Base-by-base conservation (phyloP, 805 yeast species). In the Jamesozyma gamospora region DNA sequence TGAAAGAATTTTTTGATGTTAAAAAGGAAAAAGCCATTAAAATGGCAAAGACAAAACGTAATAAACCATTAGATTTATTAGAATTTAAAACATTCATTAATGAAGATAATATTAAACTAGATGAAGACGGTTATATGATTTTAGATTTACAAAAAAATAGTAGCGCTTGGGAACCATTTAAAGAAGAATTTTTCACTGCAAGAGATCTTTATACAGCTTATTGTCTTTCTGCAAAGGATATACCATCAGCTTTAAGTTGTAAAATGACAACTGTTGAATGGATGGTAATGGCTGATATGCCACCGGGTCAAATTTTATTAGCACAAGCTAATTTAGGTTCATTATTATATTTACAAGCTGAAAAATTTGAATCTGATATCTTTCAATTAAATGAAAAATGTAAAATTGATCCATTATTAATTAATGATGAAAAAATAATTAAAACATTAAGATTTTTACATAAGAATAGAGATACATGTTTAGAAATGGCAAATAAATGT, bases 161-260 rank as follows among this genome's bases (percentile, higher is more conserved):
- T 30, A 71, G 69, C 36, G 74, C 76, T 1, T 81, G 84, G 83
- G 78, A 74, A 40, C 82, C 80, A 3, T 87, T 83, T 56, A 66
- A 78, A 28, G 84, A 81, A 41, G 95, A 86, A 50, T 72, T 82
- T 45, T 79, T 87, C 56, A 75, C 78, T 40, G 80, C 85, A 1
- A 69, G 90, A 59, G 95, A 87, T 49, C 53, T 84, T 41, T 74
- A 79, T 47, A 77, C 83, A 3, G 86, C 92, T 2, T 65, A 78
- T 30, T 79, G 82, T 44, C 60, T 85, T 40, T 70, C 81, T 1
- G 67, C 76, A 13, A 85, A 85, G n/a, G 86, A 82, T 54, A 63
- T 77, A 37, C 63, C 72, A 15, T 62, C 72, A 35, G 86, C 88
- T 1, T 62, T 78, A 15, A 65, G 73, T 37, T 69, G 81, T 34